These are phyloP conservation scores for Trichaptum fuscoviolaceum DNA, from an alignment of 768 basidiomycete species.

Conservation along the genomic window DNA sequence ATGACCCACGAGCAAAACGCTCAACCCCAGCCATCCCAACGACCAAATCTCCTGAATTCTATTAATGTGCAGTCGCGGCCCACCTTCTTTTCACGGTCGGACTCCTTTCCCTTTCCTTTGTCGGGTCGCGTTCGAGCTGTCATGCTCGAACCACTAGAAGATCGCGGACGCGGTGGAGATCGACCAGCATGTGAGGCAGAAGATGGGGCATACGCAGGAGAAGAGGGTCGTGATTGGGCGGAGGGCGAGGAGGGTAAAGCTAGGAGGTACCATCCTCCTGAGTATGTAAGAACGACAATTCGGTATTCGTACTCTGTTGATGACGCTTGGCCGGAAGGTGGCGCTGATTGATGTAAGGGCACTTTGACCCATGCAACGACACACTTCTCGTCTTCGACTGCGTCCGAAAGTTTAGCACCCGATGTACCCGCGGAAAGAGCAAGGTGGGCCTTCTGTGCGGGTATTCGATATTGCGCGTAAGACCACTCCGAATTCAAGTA, in stretches of 20 bases:
- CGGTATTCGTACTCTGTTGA: conserved; percentile 49
- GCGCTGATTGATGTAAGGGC: conserved; percentile 30
- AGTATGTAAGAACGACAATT: conserved; percentile 79
- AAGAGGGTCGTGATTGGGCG: conserved; percentile 22
- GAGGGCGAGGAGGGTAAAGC: conserved; percentile 44
- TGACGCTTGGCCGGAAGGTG: conserved; percentile 18
- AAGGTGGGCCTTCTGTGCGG: conserved; percentile 77
- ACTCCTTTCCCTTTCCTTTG: conserved; percentile 59
- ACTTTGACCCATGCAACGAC: conserved; percentile 81
- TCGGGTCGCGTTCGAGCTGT: conserved; percentile 42
- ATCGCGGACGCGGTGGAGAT: conserved; percentile 34
- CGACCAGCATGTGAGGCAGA: conserved; percentile 18
- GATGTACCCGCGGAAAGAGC: conserved; percentile 65
- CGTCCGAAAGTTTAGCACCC: conserved; percentile 48
- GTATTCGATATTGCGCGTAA: conserved; percentile 88
- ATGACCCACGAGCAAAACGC: background rate
- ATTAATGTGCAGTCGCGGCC: conserved; percentile 61
- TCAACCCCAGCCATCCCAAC: conserved; percentile 86
- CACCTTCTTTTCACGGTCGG: conserved; percentile 53
- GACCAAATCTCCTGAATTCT: conserved; percentile 77
- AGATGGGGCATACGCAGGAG: conserved; percentile 14
- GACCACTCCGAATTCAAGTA: conserved; percentile 98
- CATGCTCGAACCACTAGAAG: conserved; percentile 52
- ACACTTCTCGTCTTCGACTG: conserved; percentile 79
- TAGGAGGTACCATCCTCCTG: conserved; percentile 90